Percentiles rank a stretch among this genome's conserved stretches.
These are phyloP conservation scores for Ailanthus altissimus DNA, from an alignment of 345 rosid species.

Conservation along the genomic window DNA sequence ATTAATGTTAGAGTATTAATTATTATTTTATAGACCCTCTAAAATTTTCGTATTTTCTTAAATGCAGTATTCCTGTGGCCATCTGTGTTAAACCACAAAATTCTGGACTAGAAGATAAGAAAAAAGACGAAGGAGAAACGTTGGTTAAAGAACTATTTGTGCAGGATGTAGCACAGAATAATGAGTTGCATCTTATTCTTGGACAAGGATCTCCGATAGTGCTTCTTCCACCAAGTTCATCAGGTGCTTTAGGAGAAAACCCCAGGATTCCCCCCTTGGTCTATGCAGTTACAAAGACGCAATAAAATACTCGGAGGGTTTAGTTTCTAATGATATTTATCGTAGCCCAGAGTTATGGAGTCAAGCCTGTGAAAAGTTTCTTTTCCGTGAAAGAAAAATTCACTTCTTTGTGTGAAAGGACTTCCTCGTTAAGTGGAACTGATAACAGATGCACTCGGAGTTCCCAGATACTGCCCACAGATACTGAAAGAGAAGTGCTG, in stretches of 20 bases:
- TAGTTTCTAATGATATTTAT: conserved; percentile 37
- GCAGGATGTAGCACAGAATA: conserved; percentile 62
- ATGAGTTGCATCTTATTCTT: conserved; percentile 65
- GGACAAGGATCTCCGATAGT: conserved; percentile 77
- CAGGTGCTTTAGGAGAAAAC: conserved; percentile 51
- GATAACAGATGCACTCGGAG: conserved; percentile 29
- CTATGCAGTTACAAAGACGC: conserved; percentile 38
- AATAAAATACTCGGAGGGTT: conserved; percentile 37
- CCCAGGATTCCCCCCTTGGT: conserved; percentile 35
- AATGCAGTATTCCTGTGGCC: conserved; percentile 62
- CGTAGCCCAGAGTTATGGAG: conserved; percentile 32
- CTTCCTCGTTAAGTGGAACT: conserved; percentile 34
- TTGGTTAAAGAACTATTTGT: conserved; percentile 82
- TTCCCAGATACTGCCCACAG: conserved; percentile 16
- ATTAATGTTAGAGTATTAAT: not conserved
- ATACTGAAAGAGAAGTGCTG: conserved; percentile 31
- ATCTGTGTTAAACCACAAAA: conserved; percentile 71
- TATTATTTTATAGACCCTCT: conserved; percentile 10
- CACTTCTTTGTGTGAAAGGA: conserved; percentile 59
- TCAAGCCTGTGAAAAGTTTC: conserved; percentile 41
- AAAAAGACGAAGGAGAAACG: conserved; percentile 81
- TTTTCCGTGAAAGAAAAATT: conserved; percentile 58
- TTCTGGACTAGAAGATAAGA: conserved; percentile 89
- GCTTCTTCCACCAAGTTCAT: conserved; percentile 76
- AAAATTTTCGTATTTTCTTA: conserved; percentile 22